Conservation (phyloP, 176 grass and related monocot genomes). For the Ananas comosus region DNA sequence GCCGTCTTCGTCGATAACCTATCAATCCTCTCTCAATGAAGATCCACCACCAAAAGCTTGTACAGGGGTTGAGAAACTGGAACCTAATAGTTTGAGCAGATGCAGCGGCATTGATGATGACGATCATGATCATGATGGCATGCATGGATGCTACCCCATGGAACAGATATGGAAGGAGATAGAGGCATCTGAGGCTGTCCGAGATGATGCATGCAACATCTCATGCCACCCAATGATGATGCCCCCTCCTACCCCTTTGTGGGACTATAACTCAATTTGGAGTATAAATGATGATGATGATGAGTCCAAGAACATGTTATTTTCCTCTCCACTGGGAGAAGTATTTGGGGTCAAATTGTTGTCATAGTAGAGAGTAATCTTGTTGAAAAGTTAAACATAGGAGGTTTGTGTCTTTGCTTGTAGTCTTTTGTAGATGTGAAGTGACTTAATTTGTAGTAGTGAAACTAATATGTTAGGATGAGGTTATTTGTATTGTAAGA, state of each 20-base stretch:
- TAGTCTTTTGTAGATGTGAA: conserved; percentile 38
- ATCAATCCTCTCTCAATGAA: conserved; percentile 32
- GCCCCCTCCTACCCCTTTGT: conserved; percentile 9
- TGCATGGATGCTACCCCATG: conserved; percentile 56
- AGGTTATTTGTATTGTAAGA: conserved; percentile 31
- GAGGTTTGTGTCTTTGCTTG: conserved; percentile 19
- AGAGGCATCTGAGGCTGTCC: conserved; percentile 35
- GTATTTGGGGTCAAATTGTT: neutral
- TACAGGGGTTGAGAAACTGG: conserved; percentile 22
- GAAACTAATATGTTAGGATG: conserved; percentile 24
- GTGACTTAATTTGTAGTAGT: conserved; percentile 24
- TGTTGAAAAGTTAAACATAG: conserved; percentile 32
- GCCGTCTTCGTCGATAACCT: conserved; percentile 63
- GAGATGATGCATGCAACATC: conserved; percentile 19
- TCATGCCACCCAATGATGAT: conserved; percentile 10
- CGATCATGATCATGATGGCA: conserved; percentile 10
- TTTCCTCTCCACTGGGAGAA: conserved; percentile 19
- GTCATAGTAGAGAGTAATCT: conserved; percentile 19
- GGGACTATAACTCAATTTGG: conserved; percentile 40
- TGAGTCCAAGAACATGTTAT: conserved; percentile 11
- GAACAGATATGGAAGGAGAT: conserved; percentile 93
- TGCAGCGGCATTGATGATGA: conserved; percentile 34
- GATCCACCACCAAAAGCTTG: conserved; percentile 24
- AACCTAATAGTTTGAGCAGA: conserved; percentile 19
- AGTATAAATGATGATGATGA: conserved; percentile 59